Evolutionary conservation across 2,329 filamentous ascomycete species (phyloP).

Genomic region (Pseudogymnoascus sp.): DNA sequence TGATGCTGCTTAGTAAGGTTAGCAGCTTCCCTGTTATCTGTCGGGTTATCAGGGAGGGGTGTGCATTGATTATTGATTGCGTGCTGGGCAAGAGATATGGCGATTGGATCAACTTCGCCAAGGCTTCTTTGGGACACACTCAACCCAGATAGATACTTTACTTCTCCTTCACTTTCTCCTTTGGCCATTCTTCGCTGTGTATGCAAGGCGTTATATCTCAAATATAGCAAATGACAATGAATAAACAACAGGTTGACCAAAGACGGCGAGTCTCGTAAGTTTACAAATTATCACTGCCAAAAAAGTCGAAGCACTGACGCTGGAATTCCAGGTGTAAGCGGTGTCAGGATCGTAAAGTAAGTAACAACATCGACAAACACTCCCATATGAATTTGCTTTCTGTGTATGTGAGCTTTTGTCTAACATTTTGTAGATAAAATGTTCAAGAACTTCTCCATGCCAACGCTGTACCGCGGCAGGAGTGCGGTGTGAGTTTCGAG

Average conservation of each 20-base stretch:
- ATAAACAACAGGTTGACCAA: constrained; percentile 1
- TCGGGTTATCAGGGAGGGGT: constrained; percentile 3
- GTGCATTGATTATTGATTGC: background rate
- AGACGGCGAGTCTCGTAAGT: constrained; percentile 4
- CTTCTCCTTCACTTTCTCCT: background rate
- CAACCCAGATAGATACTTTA: background rate
- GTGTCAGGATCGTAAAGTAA: constrained; percentile 15
- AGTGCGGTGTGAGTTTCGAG: constrained; percentile 14
- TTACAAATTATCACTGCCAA: background rate
- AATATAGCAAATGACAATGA: background rate
- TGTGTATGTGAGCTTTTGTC: background rate
- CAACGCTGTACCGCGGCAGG: constrained; percentile 12
- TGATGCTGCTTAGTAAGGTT: background rate
- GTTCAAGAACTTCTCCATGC: constrained; percentile 14
- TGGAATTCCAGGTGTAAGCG: constrained; percentile 12
- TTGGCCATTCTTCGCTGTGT: background rate
- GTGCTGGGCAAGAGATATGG: constrained; percentile 1
- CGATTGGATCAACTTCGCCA: constrained; percentile 6
- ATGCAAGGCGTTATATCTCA: background rate
- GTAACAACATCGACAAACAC: background rate
- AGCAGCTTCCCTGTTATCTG: background rate
- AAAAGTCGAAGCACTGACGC: background rate
- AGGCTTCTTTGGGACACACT: background rate
- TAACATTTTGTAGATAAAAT: constrained; percentile 12
- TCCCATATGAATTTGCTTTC: background rate